A percentile compares a stretch with the other conserved stretches of the same genome.
phyloP scores from a whole-genome alignment of 495 filamentous ascomycete genomes.

The Aspergillus bridgeri region DNA sequence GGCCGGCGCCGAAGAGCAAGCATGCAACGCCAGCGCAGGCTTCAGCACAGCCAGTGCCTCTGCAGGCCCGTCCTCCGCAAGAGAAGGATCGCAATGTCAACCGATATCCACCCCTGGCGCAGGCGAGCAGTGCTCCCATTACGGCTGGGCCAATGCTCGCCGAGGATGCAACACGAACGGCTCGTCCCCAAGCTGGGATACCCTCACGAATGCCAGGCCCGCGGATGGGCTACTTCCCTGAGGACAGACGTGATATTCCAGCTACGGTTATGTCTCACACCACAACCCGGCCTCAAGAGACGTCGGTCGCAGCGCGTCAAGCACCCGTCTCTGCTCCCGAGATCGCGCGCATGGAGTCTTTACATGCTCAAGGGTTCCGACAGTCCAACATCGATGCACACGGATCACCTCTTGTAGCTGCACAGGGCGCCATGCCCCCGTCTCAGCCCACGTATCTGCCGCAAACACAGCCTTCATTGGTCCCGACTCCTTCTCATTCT shows the following conservation, averaged over 20 bases:
- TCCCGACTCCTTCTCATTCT: slow-evolving; percentile 33
- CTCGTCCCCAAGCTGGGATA: slow-evolving; percentile 26
- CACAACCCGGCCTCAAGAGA: slow-evolving; percentile 28
- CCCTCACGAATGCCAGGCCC: slow-evolving; percentile 35
- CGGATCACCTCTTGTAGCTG: slow-evolving; percentile 20
- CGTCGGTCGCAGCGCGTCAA: slow-evolving; percentile 31
- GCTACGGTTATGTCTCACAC: slow-evolving; percentile 27
- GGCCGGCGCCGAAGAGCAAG: slow-evolving; percentile 43
- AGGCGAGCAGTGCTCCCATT: slow-evolving; percentile 38
- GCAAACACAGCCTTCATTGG: slow-evolving; percentile 24
- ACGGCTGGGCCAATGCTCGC: slow-evolving; percentile 25
- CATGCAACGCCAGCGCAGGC: slow-evolving; percentile 27
- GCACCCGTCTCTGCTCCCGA: slow-evolving; percentile 28
- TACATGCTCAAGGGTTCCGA: slow-evolving; percentile 29
- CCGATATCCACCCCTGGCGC: slow-evolving; percentile 43
- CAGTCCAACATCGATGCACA: slow-evolving; percentile 22
- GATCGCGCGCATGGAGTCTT: slow-evolving; percentile 36
- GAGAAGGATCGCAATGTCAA: slow-evolving; percentile 38
- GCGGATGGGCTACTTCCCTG: slow-evolving; percentile 42
- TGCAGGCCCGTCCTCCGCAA: slow-evolving; percentile 28
- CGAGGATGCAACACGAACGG: slow-evolving; percentile 33
- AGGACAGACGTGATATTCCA: slow-evolving; percentile 42
- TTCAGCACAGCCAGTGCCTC: slow-evolving; percentile 23
- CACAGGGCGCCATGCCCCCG: slow-evolving; percentile 10
- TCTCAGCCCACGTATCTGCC: slow-evolving; percentile 30